Base-by-base conservation (phyloP, 371 early-diverging fungal species). In the Mortierella sp. region DNA sequence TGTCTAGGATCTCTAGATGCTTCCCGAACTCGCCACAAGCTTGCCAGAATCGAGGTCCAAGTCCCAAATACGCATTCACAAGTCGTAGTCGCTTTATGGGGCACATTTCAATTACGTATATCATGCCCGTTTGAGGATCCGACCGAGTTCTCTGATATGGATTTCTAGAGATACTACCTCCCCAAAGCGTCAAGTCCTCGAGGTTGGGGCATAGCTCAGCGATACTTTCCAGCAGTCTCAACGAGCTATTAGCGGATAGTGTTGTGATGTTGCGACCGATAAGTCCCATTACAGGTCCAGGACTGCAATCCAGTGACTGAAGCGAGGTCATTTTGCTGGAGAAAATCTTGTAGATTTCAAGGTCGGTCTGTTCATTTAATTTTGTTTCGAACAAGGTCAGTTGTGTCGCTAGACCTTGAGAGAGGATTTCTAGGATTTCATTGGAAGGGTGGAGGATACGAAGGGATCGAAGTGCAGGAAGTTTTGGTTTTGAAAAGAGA, bases 31-130 rank as follows among this genome's bases (percentile, higher is more conserved):
- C 70, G 22, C 70, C 75, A 30, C 75, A 75, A 16, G 75, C 75
- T 39, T 65, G 62, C 75, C 75, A 75, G 62, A 75, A 75, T 39
- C n/a, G n/a, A 11, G 75, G 70, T 32, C 75, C 75, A 10, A 75
- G 45, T 16, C 65, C 75, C 3, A 75, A 30, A 35, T 75, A 75
- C 3, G 70, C 70, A 35, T 75, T 70, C 16, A 70, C 75, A 30
- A 75, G 70, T 49, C 70, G 52, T 18, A 75, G 24, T 18, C 75
- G 65, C 45, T 64, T 68, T 37, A 75, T 64, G 18, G 75, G 75
- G 26, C 75, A 75, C 62, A 70, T 75, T 51, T 70, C 70, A 3
- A 75, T 66, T 24, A 75, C 54, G 30, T 70, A 66, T 20, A 75
- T 75, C 66, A 75, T 59, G 0, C 68, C 68, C 6, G 45, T 68